Percentiles rank a stretch among this genome's conserved stretches.
Evolutionary conservation across 768 basidiomycete species (phyloP).

Genomic region (Cytidiella melzeri): DNA sequence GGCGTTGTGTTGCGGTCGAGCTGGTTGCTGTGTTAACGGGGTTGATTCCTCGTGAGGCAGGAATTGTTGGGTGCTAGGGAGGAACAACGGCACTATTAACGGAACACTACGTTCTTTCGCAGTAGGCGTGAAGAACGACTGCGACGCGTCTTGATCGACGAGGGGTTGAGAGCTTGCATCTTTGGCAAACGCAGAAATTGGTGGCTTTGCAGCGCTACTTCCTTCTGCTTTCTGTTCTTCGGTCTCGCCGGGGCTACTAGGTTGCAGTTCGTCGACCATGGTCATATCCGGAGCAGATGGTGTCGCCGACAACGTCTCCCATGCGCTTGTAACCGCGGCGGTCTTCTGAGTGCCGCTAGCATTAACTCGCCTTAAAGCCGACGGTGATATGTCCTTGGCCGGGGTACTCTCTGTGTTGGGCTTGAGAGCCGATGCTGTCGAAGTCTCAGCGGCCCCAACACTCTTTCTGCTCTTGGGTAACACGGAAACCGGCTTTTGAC

Average conservation of each 20-base stretch:
- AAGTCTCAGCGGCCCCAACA: no score
- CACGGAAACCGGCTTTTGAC: constrained; percentile 13
- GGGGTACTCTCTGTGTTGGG: no score
- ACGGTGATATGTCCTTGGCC: no score
- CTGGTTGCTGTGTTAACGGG: background rate
- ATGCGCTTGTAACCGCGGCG: no score
- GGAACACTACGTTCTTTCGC: constrained; percentile 1
- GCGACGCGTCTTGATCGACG: background rate
- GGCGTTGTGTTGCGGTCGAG: background rate
- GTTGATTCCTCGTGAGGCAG: constrained; percentile 19
- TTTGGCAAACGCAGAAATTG: background rate
- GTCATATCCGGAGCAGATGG: constrained; percentile 18
- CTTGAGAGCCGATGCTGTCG: no score
- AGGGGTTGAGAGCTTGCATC: background rate
- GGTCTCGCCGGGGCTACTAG: constrained; percentile 24
- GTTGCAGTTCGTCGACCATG: constrained; percentile 29
- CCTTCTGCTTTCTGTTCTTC: background rate
- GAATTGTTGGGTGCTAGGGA: constrained; percentile 45
- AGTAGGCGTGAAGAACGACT: constrained; percentile 2
- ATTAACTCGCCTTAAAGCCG: no score
- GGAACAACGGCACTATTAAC: constrained; percentile 36
- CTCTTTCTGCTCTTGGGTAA: constrained; percentile 1
- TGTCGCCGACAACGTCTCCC: constrained; percentile 27
- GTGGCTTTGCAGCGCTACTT: background rate
- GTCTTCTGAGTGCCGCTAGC: no score